These are phyloP conservation scores for Fraxinus sp. DNA, from an alignment of 305 asterid species.

Conservation along the genomic window DNA sequence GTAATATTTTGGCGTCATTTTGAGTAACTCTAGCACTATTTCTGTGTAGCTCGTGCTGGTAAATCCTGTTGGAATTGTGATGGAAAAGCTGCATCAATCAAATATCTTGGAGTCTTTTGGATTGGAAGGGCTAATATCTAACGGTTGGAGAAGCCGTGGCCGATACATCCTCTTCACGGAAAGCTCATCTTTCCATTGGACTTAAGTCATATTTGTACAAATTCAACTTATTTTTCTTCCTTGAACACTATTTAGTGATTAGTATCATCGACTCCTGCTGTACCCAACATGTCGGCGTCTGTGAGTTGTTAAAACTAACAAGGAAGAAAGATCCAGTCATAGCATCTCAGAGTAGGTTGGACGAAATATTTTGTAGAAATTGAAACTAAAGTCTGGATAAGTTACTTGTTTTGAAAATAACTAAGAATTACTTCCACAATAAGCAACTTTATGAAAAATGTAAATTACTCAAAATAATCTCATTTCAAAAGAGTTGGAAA, in stretches of 20 bases:
- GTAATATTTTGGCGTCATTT: background rate
- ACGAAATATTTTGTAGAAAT: background rate
- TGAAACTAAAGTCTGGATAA: background rate
- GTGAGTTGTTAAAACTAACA: background rate
- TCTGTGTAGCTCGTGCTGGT: conserved; percentile 64
- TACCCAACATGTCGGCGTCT: background rate
- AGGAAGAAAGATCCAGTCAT: background rate
- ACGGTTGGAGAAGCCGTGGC: conserved; percentile 74
- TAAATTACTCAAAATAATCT: background rate
- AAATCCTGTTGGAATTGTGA: conserved; percentile 72
- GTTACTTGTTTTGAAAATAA: background rate
- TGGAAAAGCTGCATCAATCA: conserved; percentile 68
- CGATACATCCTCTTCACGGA: conserved; percentile 62
- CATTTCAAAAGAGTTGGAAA: background rate
- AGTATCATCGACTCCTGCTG: background rate
- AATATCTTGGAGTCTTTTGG: conserved; percentile 53
- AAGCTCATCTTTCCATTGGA: conserved; percentile 27
- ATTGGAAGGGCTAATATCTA: conserved; percentile 57
- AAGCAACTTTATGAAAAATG: background rate
- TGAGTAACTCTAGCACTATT: background rate
- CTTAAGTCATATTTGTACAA: background rate
- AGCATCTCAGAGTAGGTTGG: background rate
- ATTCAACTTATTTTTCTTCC: background rate
- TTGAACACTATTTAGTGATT: background rate
- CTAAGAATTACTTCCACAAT: background rate